A percentile compares a stretch with the other conserved stretches of the same genome.
Conservation (phyloP, 352 stramenopile genomes). For the Globisporangium heterothallicum region DNA sequence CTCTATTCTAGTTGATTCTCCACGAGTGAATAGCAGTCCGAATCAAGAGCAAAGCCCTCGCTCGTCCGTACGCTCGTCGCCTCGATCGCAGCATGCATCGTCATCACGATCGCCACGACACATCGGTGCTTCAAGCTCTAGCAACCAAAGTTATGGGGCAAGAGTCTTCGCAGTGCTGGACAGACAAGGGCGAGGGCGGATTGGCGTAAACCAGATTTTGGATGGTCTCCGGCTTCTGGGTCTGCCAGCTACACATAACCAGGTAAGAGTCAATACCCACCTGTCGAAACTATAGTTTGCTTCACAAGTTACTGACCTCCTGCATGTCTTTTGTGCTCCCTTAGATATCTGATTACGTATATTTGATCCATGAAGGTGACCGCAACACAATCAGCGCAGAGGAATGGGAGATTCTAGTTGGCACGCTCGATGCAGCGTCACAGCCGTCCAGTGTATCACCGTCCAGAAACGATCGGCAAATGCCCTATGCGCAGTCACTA, state of each 20-base stretch:
- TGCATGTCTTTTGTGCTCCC: neutral
- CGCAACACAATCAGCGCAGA: slow-evolving; percentile 49
- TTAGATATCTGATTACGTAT: slow-evolving; percentile 71
- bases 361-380: slow-evolving; percentile 60
- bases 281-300: neutral
- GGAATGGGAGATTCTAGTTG: slow-evolving; percentile 64
- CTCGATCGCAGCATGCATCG: slow-evolving; percentile 12
- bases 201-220: slow-evolving; percentile 52
- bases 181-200: slow-evolving; percentile 29
- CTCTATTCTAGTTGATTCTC: slow-evolving; percentile 8
- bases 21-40: slow-evolving; percentile 1
- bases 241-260: slow-evolving; percentile 58
- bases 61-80: neutral
- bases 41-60: slow-evolving; percentile 15
- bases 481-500: neutral
- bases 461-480: neutral
- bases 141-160: slow-evolving; percentile 30
- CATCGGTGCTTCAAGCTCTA: slow-evolving; percentile 9
- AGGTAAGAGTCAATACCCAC: slow-evolving; percentile 20
- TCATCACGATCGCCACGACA: slow-evolving; percentile 19
- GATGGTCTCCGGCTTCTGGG: slow-evolving; percentile 46
- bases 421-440: slow-evolving; percentile 57
- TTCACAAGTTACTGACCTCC: neutral
- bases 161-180: slow-evolving; percentile 56
- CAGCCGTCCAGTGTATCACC: slow-evolving; percentile 15